Evolutionary conservation across 2,329 filamentous ascomycete genomes (phyloP), one percentile per base, ranked within the genome.

Genomic region (Botrytis fabae): DNA sequence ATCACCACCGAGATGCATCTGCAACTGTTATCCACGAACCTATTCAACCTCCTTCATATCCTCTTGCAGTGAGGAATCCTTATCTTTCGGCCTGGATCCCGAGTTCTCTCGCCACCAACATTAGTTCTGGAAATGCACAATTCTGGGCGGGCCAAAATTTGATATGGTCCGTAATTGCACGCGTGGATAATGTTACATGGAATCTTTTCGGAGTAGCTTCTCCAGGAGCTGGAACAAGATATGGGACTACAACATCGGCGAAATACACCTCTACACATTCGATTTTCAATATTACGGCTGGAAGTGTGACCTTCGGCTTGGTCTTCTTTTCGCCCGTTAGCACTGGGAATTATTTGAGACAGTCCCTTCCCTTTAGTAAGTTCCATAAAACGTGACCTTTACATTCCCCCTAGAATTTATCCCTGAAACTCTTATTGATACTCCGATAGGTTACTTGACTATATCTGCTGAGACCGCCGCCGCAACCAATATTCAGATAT

Each of bases 311-410:
- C 2, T 77, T 82, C 59, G 77, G 74, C 0, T 76, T 82, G 57
- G 81, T 81, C 74, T 82, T 82, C 75, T 81, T 82, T 74, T 81
- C 79, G 4, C 81, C 81, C 1, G 79, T 82, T 4, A 78, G 78
- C 5, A 76, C 78, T 0, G 74, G 75, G n/a, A 78, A 82, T 70
- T 82, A 80, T 72, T 70, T 78, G 22, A 75, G 79, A 20, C 81
- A 82, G 71, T 81, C 80, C 14, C 74, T 82, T n/a, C 81, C 81
- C 38, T 82, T 81, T 40, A 80, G 78, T 48, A 81, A 82, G 42
- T 77, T 75, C 28, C 25, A 73, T 64, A 48, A 64, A 20, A 32
- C 5, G 6, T 48, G 14, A 35, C 2, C 20, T 35, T 48, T 10
- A 35, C 25, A 32, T 28, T 12, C 28, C 25, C 28, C 44, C 12